Base-by-base conservation (phyloP, 495 filamentous ascomycete species). In the Aspergillus affinis region DNA sequence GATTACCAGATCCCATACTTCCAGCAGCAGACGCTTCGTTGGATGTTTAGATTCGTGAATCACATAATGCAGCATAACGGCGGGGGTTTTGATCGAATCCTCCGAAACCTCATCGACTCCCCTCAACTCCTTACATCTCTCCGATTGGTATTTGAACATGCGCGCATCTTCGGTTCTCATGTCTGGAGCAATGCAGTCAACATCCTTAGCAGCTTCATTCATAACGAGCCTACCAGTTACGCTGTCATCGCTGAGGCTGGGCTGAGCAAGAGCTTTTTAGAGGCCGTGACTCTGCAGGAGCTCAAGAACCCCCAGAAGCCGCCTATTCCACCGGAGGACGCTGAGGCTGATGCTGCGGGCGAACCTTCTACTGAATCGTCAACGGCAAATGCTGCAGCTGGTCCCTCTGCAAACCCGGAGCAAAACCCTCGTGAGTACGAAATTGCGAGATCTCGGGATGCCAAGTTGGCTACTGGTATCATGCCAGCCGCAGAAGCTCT, bases 141-240 rank as follows among this genome's bases (percentile, higher is more conserved):
- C 29, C 87, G 90, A 36, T 78, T 85, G 41, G 91, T 97, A n/a
- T 89, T 97, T 56, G 82, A 86, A 55, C 89, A 96, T 59, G 86
- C 86, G 26, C 71, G 73, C 15, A 77, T 90, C 17, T 99, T 91
- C 69, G 95, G 95, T 47, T 91, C 92, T 13, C 85, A 90, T 63
- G 90, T 97, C 17, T 99, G 95, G 95, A 95, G 91, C 57, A 89
- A 90, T 67, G 88, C 91, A 18, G 90, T 94, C 58, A 89, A 88
- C 62, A 92, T 98, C 63, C 80, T 98, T 27, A 93, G 90, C 72
- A 93, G 88, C 67, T 98, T 98, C 78, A 96, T 99, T 59, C 95
- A 99, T 73, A 97, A 98, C 69, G 95, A 99, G 66, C 95, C 95
- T 3, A 98, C 95, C 5, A 99, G 95, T 67, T 98, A 97, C 68